phyloP scores from a whole-genome alignment of 129 eudicot genomes.

The Lactuca sativa region DNA sequence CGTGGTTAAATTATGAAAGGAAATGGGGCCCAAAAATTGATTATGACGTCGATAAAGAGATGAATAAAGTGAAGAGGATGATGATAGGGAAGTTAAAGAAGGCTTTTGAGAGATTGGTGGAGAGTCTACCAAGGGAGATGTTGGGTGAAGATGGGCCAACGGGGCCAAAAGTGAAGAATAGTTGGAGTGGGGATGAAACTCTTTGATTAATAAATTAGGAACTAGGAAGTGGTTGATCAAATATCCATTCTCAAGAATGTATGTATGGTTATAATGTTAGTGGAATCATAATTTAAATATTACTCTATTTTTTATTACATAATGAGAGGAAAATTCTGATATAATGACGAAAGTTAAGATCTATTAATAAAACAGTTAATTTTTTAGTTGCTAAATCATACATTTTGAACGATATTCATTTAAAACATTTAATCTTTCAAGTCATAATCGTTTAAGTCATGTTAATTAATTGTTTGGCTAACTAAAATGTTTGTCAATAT shows the following conservation, averaged over 20 bases:
- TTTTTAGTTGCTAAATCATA: too few relatives aligned
- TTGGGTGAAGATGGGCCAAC: constrained; percentile 84
- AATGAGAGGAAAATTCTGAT: too few relatives aligned
- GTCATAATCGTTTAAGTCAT: too few relatives aligned
- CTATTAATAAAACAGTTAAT: too few relatives aligned
- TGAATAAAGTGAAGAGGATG: constrained; percentile 39
- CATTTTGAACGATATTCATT: too few relatives aligned
- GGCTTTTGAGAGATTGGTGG: constrained; percentile 40
- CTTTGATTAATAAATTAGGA: constrained; percentile 12
- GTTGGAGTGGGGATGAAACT: constrained; percentile 57
- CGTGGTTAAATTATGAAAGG: constrained; percentile 66
- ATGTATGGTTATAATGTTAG: neutral
- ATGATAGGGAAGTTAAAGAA: constrained; percentile 55
- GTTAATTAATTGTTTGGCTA: too few relatives aligned
- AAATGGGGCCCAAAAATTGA: constrained; percentile 76
- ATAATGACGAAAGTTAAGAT: too few relatives aligned
- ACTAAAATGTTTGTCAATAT: too few relatives aligned
- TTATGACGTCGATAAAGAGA: constrained; percentile 53
- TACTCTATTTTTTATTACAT: too few relatives aligned
- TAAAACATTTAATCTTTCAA: too few relatives aligned
- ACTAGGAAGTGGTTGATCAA: constrained; percentile 34
- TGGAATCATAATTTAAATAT: neutral
- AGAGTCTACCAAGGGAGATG: constrained; percentile 54
- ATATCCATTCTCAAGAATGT: constrained; percentile 18
- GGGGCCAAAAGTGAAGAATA: constrained; percentile 65